Evolutionary conservation across 2,329 filamentous ascomycete genomes (phyloP), one percentile per base, ranked within the genome.

Genomic region (Acarospora socialis): DNA sequence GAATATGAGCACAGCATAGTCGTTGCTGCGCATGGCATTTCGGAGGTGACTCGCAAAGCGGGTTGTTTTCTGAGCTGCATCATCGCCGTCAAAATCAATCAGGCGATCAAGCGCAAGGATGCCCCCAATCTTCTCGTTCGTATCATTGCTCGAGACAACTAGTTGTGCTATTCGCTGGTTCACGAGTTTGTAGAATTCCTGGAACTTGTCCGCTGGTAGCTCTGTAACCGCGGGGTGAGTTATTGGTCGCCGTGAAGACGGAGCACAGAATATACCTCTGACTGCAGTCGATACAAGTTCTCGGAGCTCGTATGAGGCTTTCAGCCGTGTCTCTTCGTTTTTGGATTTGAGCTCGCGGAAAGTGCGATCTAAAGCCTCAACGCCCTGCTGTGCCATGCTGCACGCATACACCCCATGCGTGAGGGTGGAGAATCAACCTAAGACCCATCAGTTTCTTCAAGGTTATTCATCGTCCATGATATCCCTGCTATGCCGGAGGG

Each of bases 51-150:
- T 83, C 27, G 83, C 83, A 51, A 95, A 98, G 34, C 90, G 76
- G 18, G 87, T 92, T 37, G 90, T 93, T 58, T 95, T 95, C 48
- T 83, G 75, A 21, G 82, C 83, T 15, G 81, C 74, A 59, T 98
- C 92, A 46, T 94, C 82, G 37, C 86, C 87, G 47, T 94, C 87
- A 53, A 95, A 94, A 54, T 94, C 86, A 55, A 95, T 87, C 33
- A 98, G 73, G 35, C 79, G 78, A 54, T 93, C 87, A 39, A 98
- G 72, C 37, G 87, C 87, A 47, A 90, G 78, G 40, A 98, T 79
- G 32, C 90, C 92, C 40, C 86, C 90, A 35, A 94, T 74, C 36
- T 84, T 78, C 52, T 98, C 90, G 46, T 77, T 75, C 4, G 82
- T 78, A 53, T 93, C 86, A 59, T 72, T 78, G 41, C 84, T 81